These are phyloP conservation scores for Globomyces sp. DNA, from an alignment of 371 early-diverging fungal species.

Conservation along the genomic window DNA sequence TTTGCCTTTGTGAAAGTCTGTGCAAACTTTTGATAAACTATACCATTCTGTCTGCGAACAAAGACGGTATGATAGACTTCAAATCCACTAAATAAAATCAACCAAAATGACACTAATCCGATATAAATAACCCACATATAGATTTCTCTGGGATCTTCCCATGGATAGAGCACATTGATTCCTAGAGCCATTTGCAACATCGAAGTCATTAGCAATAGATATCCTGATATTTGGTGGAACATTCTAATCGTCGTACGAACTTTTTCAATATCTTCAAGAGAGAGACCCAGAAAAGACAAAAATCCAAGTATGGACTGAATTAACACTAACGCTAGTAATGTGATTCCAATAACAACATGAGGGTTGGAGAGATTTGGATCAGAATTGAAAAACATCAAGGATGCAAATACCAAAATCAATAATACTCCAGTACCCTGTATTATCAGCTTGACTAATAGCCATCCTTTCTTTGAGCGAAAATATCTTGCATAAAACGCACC, in stretches of 20 bases:
- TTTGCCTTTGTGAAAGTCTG: no score
- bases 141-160: conserved; percentile 20
- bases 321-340: conserved; percentile 23
- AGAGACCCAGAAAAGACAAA: conserved; percentile 29
- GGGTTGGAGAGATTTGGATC: conserved; percentile 11
- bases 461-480: conserved; percentile 23
- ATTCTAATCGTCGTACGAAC: neutral
- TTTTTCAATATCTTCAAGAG: conserved; percentile 20
- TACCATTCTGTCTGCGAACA: neutral
- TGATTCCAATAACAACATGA: conserved; percentile 31
- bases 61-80: neutral
- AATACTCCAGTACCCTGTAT: conserved; percentile 27
- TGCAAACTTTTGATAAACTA: neutral
- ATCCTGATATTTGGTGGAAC: conserved; percentile 24
- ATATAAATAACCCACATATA: conserved; percentile 14
- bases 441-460: conserved; percentile 33
- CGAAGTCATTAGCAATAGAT: conserved; percentile 20
- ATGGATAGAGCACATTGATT: conserved; percentile 32
- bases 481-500: conserved; percentile 37
- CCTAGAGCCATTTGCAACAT: conserved; percentile 33
- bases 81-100: neutral
- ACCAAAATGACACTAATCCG: neutral
- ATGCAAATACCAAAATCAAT: conserved; percentile 2
- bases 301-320: conserved; percentile 36
- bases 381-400: conserved; percentile 7